Base-by-base conservation (phyloP, 805 yeast genomes). In the Ogataea parapolymorpha region DNA sequence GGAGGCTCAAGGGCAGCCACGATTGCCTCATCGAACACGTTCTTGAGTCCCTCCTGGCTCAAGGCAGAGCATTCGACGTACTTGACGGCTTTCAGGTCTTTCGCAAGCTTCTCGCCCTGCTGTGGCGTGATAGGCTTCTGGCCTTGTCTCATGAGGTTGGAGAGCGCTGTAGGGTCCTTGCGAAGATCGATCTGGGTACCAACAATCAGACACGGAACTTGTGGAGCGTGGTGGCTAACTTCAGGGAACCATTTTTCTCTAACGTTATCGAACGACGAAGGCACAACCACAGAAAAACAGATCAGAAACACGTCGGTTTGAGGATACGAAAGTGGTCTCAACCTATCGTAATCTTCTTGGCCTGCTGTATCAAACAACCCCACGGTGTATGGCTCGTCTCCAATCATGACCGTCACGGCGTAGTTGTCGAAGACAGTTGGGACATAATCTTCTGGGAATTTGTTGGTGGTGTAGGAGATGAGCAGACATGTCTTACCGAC, bases 351-450 rank as follows among this genome's bases (percentile, higher is more conserved):
- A 73, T 91, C 99, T 77, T 91, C 99, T 73, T 91, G 99, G 38
- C 99, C 99, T 22, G 99, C 99, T 26, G 99, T 91, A 71, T 91
- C 99, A 61, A 93, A 91, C 47, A 91, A 72, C n/a, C 98, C 97
- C 57, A 91, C 77, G 13, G 97, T 93, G 65, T 87, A 90, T 35
- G 99, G 98, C 67, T 90, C 98, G 63, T 93, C 98, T 38, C 97
- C 99, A 59, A 91, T 91, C 82, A 87, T 86, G 37, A 87, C 95
- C 2, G 95, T 87, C 28, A 87, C 96, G 9, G 96, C 95, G 62
- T 87, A 87, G 68, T 89, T 89, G 63, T 90, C 96, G 59, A 91
- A 89, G 32, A 91, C 98, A n/a, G 99, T 91, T 48, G 98, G 99
- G 42, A 91, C 97, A 63, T 91, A 91, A 68, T 93, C 98, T 41